phyloP scores from a whole-genome alignment of 768 basidiomycete species.

The Kwoniella newhampshirensis region DNA sequence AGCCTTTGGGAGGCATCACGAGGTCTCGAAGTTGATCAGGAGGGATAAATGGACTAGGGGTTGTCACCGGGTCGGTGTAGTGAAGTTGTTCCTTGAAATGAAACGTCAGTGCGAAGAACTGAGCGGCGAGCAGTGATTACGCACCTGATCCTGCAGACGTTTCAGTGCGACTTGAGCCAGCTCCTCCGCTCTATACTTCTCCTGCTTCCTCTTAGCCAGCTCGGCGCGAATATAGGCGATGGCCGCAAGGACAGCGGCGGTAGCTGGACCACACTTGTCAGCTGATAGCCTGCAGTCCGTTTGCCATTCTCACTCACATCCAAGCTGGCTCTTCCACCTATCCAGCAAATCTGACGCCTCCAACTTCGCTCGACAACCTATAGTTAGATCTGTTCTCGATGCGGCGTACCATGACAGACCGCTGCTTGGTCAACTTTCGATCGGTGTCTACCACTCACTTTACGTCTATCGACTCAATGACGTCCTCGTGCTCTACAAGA shows the following conservation, averaged over 20 bases:
- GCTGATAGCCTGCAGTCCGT: neutral
- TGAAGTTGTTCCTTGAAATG: conserved; percentile 44
- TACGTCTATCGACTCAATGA: conserved; percentile 44
- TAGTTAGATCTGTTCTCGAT: conserved; percentile 51
- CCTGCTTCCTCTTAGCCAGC: conserved; percentile 31
- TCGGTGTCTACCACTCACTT: conserved; percentile 39
- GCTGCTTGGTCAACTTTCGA: conserved; percentile 26
- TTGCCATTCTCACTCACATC: conserved; percentile 32
- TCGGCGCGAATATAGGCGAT: conserved; percentile 35
- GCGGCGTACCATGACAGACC: conserved; percentile 52
- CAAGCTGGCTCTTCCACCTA: conserved; percentile 50
- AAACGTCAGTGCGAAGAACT: neutral
- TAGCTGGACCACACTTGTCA: conserved; percentile 16
- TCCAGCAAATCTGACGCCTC: conserved; percentile 38
- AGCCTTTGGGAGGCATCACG: conserved; percentile 43
- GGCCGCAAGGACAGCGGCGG: conserved; percentile 27
- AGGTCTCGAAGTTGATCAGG: conserved; percentile 52
- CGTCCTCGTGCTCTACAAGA: conserved; percentile 53
- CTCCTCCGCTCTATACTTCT: conserved; percentile 50
- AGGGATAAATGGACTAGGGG: conserved; percentile 47
- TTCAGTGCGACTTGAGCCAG: conserved; percentile 47
- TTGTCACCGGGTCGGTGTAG: conserved; percentile 48
- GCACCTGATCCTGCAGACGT: conserved; percentile 50
- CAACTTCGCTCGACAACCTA: conserved; percentile 52
- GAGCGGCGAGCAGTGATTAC: conserved; percentile 4